Percentiles rank a stretch among this genome's conserved stretches.
These are phyloP conservation scores for Craterostigma plantagineum DNA, from an alignment of 257 asterid species.

Conservation along the genomic window DNA sequence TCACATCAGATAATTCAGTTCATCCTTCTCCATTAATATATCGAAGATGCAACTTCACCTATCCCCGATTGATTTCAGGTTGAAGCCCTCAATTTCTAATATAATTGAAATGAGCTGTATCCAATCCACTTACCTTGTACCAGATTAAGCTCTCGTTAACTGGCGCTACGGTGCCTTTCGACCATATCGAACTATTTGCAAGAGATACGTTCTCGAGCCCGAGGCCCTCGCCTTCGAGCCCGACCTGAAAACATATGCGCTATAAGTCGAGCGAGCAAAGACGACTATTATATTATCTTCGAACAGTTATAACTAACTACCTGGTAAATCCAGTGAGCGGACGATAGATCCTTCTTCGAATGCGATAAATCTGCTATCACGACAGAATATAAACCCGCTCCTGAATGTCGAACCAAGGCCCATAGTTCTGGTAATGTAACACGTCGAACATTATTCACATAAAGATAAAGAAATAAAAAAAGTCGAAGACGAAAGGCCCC, in stretches of 20 bases:
- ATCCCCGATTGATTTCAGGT: too few relatives aligned
- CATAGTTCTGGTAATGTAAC: slow-evolving; percentile 34
- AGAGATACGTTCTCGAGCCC: slow-evolving; percentile 32
- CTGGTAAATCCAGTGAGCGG: neutral
- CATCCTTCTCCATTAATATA: too few relatives aligned
- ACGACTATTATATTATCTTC: too few relatives aligned
- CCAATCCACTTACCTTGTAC: slow-evolving; percentile 43
- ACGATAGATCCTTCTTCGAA: slow-evolving; percentile 26
- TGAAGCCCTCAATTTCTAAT: too few relatives aligned
- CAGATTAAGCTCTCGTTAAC: slow-evolving; percentile 41
- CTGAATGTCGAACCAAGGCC: slow-evolving; percentile 64
- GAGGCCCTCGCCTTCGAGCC: slow-evolving; percentile 62
- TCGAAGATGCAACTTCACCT: too few relatives aligned
- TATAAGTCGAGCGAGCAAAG: neutral
- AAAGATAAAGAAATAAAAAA: too few relatives aligned
- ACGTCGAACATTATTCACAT: too few relatives aligned
- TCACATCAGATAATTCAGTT: too few relatives aligned
- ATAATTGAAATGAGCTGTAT: slow-evolving; percentile 11
- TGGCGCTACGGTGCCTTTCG: slow-evolving; percentile 24
- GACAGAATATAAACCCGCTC: slow-evolving; percentile 52
- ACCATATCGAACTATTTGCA: slow-evolving; percentile 60
- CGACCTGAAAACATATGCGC: slow-evolving; percentile 28
- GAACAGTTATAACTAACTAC: neutral
- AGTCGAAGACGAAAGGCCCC: too few relatives aligned
- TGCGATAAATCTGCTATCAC: slow-evolving; percentile 19